Conservation (phyloP, 352 stramenopile species). For the Pythium angustatum region DNA sequence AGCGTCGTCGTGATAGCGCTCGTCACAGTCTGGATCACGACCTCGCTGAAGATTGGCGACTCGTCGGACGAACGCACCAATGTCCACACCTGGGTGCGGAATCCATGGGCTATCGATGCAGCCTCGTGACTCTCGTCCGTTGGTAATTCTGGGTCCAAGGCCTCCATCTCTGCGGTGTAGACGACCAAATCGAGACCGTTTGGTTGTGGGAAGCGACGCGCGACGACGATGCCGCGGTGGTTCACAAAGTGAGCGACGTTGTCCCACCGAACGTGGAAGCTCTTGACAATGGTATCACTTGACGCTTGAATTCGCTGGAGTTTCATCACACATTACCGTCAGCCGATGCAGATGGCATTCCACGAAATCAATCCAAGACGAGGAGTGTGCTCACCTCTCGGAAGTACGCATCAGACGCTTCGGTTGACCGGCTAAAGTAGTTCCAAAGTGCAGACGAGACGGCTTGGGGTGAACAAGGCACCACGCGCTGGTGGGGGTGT, state of each 20-base stretch:
- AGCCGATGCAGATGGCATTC: not conserved
- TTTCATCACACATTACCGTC: not conserved
- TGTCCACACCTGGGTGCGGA: conserved; percentile 10
- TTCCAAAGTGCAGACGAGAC: conserved; percentile 3
- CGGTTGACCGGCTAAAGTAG: conserved; percentile 1
- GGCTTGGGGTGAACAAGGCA: not conserved
- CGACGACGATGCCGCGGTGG: conserved; percentile 7
- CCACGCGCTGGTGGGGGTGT: not conserved
- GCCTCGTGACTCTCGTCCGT: too few relatives aligned
- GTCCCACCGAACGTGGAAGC: conserved; percentile 5
- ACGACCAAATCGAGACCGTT: conserved; percentile 7
- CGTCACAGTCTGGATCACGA: not conserved
- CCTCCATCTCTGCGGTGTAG: conserved; percentile 10
- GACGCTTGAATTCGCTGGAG: conserved; percentile 5
- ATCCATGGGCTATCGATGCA: not conserved
- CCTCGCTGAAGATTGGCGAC: not conserved
- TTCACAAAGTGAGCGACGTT: not conserved
- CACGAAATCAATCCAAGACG: not conserved
- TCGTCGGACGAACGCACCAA: not conserved
- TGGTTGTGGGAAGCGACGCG: not conserved
- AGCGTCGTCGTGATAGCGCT: not conserved
- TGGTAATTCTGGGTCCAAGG: not conserved
- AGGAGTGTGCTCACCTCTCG: not conserved
- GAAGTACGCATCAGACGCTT: conserved; percentile 2
- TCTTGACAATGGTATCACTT: conserved; percentile 10